Evolutionary conservation across 2,329 filamentous ascomycete genomes (phyloP).

Genomic region (Ramichloridium luteum): DNA sequence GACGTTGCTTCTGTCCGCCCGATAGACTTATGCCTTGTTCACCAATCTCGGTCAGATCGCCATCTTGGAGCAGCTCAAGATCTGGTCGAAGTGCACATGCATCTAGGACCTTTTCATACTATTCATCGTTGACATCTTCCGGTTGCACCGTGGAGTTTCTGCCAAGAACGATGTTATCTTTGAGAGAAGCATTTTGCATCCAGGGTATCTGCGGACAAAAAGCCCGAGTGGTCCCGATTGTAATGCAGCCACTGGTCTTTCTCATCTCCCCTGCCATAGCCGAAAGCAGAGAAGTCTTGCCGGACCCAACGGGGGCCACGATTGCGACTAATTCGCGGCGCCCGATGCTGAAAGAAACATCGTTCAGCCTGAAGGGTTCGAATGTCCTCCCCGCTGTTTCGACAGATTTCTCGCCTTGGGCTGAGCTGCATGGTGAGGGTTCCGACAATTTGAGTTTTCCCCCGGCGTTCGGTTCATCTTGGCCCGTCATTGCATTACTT

Average conservation of each 20-base stretch:
- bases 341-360: no score
- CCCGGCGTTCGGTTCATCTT: no score
- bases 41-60: conserved; percentile 80
- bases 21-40: conserved; percentile 85
- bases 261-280: conserved; percentile 29
- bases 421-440: no score
- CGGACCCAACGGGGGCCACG: conserved; percentile 5
- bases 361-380: no score
- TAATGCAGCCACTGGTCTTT: conserved; percentile 57
- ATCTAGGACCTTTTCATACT: conserved; percentile 46
- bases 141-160: conserved; percentile 50
- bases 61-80: conserved; percentile 71
- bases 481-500: no score
- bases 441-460: no score
- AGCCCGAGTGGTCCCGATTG: conserved; percentile 61
- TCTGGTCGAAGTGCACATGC: conserved; percentile 70
- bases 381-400: no score
- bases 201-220: conserved; percentile 81
- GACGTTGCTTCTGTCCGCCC: conserved; percentile 77
- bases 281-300: conserved; percentile 4
- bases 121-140: conserved; percentile 50
- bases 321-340: conserved; percentile 60
- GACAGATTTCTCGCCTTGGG: no score
- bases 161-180: conserved; percentile 77
- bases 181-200: conserved; percentile 78